phyloP scores from a whole-genome alignment of 2,329 filamentous ascomycete species.

The Cucurbitaria berberidis region DNA sequence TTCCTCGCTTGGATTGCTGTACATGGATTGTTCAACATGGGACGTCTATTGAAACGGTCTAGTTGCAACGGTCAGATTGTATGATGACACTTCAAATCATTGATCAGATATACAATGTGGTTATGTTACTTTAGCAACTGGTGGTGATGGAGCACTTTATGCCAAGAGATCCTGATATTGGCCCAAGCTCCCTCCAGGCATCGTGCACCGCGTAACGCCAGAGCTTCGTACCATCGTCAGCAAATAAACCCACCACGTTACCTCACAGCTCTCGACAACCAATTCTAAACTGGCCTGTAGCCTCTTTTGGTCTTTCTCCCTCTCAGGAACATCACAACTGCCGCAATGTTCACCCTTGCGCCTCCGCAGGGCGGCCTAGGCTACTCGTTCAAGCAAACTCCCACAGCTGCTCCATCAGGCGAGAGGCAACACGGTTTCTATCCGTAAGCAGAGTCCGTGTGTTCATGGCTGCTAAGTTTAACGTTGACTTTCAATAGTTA shows the following conservation, averaged over 20 bases:
- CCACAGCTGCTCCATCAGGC: slow-evolving; percentile 54
- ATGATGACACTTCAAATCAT: too few relatives aligned
- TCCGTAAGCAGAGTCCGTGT: slow-evolving; percentile 66
- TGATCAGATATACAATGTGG: too few relatives aligned
- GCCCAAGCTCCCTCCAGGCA: slow-evolving; percentile 20
- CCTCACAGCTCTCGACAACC: slow-evolving; percentile 15
- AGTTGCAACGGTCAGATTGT: too few relatives aligned
- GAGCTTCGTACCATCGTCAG: slow-evolving; percentile 33
- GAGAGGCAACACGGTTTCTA: slow-evolving; percentile 82
- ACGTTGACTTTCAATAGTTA: slow-evolving; percentile 64
- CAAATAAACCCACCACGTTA: slow-evolving; percentile 20
- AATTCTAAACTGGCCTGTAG: background rate
- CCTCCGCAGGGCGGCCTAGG: slow-evolving; percentile 60
- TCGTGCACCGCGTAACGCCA: slow-evolving; percentile 34
- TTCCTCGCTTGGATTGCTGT: too few relatives aligned
- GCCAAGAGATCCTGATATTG: slow-evolving; percentile 12
- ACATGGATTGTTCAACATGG: too few relatives aligned
- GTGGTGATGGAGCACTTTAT: background rate
- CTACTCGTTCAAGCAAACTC: slow-evolving; percentile 65
- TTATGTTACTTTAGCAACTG: too few relatives aligned
- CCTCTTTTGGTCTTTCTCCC: background rate
- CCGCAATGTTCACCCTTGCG: slow-evolving; percentile 59
- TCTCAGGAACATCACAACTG: slow-evolving; percentile 51
- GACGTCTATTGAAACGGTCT: background rate
- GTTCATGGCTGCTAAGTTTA: slow-evolving; percentile 16